Conservation (phyloP, 169 alveolate species). For the Plasmodium blacklocki region DNA sequence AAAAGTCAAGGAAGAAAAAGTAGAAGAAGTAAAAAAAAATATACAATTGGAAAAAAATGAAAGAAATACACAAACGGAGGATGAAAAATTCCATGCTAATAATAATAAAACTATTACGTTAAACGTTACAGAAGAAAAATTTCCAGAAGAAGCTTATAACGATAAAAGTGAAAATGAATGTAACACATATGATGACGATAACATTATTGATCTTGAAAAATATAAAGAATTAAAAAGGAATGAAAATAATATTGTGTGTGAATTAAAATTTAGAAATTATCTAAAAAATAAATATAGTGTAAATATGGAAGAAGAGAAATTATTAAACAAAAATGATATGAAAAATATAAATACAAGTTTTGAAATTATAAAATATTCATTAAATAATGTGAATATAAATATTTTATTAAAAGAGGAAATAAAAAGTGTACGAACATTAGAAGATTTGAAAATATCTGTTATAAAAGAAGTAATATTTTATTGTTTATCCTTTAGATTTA, state of each 20-base stretch:
- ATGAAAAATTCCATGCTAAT: neutral
- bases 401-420: conserved; percentile 75
- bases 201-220: conserved; percentile 48
- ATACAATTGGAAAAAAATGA: neutral
- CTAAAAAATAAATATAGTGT: conserved; percentile 33
- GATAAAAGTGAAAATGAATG: neutral
- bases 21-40: neutral
- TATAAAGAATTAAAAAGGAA: conserved; percentile 26
- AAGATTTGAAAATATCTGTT: conserved; percentile 76
- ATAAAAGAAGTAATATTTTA: conserved; percentile 82
- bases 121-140: neutral
- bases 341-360: conserved; percentile 61
- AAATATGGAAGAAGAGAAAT: conserved; percentile 65
- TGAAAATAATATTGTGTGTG: conserved; percentile 34
- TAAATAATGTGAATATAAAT: conserved; percentile 73
- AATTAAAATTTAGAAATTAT: conserved; percentile 40
- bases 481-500: conserved; percentile 77
- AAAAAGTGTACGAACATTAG: conserved; percentile 40
- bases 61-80: neutral
- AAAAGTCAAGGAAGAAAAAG: neutral
- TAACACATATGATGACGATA: conserved; percentile 36
- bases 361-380: conserved; percentile 52
- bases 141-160: neutral
- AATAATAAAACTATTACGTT: neutral
- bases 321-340: conserved; percentile 19